A percentile compares a stretch with the other conserved stretches of the same genome.
phyloP scores from a whole-genome alignment of 2,329 filamentous ascomycete species.

The Dothiorella sarmentorum region DNA sequence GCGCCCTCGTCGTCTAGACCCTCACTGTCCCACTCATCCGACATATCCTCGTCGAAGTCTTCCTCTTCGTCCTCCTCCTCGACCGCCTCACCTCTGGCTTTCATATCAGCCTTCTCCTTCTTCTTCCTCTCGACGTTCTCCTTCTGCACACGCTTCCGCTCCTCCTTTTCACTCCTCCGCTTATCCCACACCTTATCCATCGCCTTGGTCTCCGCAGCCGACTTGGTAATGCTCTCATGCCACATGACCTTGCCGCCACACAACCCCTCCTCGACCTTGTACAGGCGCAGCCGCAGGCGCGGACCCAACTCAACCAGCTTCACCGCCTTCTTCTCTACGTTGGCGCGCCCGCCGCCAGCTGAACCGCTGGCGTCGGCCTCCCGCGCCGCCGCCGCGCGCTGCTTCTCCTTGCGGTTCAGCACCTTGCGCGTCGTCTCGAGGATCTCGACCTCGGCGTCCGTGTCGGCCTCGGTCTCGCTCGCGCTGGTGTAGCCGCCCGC shows the following conservation, averaged over 20 bases:
- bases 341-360: slow-evolving; percentile 35
- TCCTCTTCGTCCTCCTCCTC: slow-evolving; percentile 45
- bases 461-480: slow-evolving; percentile 88
- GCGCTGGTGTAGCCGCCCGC: slow-evolving; percentile 81
- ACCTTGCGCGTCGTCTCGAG: slow-evolving; percentile 61
- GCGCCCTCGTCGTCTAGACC: slow-evolving; percentile 52
- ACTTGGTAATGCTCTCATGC: slow-evolving; percentile 93
- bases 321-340: slow-evolving; percentile 79
- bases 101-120: slow-evolving; percentile 56
- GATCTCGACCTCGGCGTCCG: slow-evolving; percentile 92
- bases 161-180: slow-evolving; percentile 75
- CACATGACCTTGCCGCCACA: slow-evolving; percentile 91
- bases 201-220: slow-evolving; percentile 69
- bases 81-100: slow-evolving; percentile 38
- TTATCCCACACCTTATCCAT: slow-evolving; percentile 81
- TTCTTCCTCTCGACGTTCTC: slow-evolving; percentile 88
- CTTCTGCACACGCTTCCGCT: slow-evolving; percentile 74
- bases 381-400: slow-evolving; percentile 40
- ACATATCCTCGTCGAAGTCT: slow-evolving; percentile 42
- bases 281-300: slow-evolving; percentile 80
- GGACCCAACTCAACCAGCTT: slow-evolving; percentile 92
- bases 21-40: slow-evolving; percentile 49
- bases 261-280: slow-evolving; percentile 93
- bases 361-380: slow-evolving; percentile 24
- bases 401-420: slow-evolving; percentile 52